phyloP scores from a whole-genome alignment of 2,329 filamentous ascomycete genomes.

The Ceratocystis colombiana region DNA sequence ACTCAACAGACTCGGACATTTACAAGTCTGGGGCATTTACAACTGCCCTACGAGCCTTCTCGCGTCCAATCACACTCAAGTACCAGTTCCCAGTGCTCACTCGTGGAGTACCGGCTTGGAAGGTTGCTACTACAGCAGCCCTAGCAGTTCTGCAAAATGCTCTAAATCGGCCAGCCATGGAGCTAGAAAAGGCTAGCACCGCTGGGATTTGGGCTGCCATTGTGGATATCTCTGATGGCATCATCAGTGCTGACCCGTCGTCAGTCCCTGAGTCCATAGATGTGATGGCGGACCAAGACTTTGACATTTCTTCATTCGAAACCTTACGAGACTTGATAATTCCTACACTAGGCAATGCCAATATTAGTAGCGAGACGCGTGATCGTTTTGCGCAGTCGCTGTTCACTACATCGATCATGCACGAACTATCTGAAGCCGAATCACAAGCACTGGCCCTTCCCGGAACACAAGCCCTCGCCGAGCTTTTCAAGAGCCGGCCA shows the following conservation, averaged over 20 bases:
- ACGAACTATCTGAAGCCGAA: constrained; percentile 42
- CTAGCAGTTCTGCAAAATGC: constrained; percentile 58
- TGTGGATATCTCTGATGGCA: constrained; percentile 55
- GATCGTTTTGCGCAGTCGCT: constrained; percentile 63
- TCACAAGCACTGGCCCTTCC: constrained; percentile 35
- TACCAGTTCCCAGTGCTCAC: constrained; percentile 67
- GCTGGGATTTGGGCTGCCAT: constrained; percentile 61
- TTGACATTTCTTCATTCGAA: constrained; percentile 68
- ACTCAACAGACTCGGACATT: constrained; percentile 54
- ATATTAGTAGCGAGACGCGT: constrained; percentile 57
- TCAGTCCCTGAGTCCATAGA: constrained; percentile 37
- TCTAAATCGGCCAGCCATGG: constrained; percentile 43
- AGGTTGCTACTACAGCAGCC: constrained; percentile 61
- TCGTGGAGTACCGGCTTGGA: constrained; percentile 66
- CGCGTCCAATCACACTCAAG: constrained; percentile 63
- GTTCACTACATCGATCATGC: constrained; percentile 73
- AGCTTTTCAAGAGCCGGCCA: constrained; percentile 53
- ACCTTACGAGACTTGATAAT: constrained; percentile 62
- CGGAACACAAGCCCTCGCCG: constrained; percentile 29
- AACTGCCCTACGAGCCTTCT: constrained; percentile 55
- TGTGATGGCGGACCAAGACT: constrained; percentile 54
- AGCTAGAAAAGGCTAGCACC: constrained; percentile 37
- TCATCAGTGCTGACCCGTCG: constrained; percentile 50
- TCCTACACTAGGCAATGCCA: constrained; percentile 56
- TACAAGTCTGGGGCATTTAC: constrained; percentile 59